Conservation (phyloP, 108 stramenopile species). For the Skeletonema menzelii region DNA sequence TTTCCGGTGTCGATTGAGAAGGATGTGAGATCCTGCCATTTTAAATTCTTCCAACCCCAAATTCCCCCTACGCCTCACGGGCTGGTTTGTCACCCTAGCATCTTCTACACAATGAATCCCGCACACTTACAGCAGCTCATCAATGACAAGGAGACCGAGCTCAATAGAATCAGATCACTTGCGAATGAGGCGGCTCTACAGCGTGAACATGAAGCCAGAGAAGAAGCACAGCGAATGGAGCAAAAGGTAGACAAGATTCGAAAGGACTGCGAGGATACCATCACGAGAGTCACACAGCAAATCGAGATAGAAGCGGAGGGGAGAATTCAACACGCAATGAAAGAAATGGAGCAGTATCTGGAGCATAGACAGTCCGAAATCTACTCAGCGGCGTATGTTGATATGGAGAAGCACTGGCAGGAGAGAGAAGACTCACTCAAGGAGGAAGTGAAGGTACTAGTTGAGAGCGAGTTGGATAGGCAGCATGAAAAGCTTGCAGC, state of each 20-base stretch:
- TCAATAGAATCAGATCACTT: not conserved
- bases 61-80: no score
- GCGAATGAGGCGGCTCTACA: not conserved
- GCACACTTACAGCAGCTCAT: not conserved
- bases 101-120: not conserved
- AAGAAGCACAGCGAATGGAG: not conserved
- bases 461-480: not conserved
- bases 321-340: not conserved
- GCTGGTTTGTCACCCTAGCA: no score
- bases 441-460: not conserved
- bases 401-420: not conserved
- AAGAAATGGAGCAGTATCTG: not conserved
- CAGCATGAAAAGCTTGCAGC: not conserved
- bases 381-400: not conserved
- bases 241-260: not conserved
- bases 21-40: no score
- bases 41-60: no score
- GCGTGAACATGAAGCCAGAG: not conserved
- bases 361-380: not conserved
- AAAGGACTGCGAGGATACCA: not conserved
- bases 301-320: not conserved
- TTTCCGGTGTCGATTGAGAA: no score
- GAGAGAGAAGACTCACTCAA: not conserved
- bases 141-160: conserved; percentile 2
- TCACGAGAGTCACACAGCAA: not conserved